Base-by-base conservation (phyloP, 768 basidiomycete species). In the Lactarius quietus region DNA sequence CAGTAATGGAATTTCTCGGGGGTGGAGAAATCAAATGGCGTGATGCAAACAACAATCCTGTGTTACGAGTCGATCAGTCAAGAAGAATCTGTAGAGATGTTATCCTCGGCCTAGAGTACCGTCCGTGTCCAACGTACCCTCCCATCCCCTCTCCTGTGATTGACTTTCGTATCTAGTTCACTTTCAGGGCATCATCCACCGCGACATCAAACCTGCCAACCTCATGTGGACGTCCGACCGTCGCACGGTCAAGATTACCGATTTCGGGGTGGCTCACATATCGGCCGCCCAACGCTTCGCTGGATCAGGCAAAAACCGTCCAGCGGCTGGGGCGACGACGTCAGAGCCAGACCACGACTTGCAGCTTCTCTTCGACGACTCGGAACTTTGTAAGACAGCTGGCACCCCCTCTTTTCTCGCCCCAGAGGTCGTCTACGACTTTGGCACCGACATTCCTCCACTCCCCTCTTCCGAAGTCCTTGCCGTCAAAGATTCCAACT, bases 151-250 rank as follows among this genome's bases (percentile, higher is more conserved):
- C 68, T 51, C 62, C 71, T 59, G 62, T 62, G 64, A 59, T 57
- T 57, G 26, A 31, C 31, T 14, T 20, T 48, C 20, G 18, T 41
- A 4, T 63, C n/a, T 72, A 98, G 96, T 99, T 1, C 97, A 99
- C 74, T 86, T 90, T 72, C 95, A 98, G 73, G 97, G 96, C 28
- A 98, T 99, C 75, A 98, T 99, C 57, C 97, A 99, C 77, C 92
- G 97, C 63, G 97, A 99, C 78, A 98, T 99, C 80, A 99, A 99
- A 74, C 97, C 97, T 31, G 93, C 95, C 54, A 99, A 99, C 76
- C 86, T 99, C 28, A 83, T 99, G 33, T 94, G 92, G 87, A 90
- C 90, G 3, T 82, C 83, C 31, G 91, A 96, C 78, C 87, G 92
- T 60, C 84, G 85, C 65, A 85, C 84, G 64, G 95, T 98, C 77